Evolutionary conservation across 208 protist genomes (phyloP).

Genomic region (Trypanosomatidae sp.): DNA sequence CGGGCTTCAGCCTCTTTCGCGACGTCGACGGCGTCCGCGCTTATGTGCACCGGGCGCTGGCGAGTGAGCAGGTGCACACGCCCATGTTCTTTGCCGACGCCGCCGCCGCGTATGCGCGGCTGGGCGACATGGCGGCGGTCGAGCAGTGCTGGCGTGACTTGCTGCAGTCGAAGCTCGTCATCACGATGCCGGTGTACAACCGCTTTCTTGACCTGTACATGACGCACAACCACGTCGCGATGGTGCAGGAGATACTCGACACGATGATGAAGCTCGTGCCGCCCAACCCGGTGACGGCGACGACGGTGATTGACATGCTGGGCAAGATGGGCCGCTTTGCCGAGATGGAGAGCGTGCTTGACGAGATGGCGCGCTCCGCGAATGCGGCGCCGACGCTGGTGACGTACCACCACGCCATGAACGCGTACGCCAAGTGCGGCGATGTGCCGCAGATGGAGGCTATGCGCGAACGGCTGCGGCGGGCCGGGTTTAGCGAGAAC

Average conservation of each 20-base stretch:
- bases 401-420: slow-evolving; percentile 86
- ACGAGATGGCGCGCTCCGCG: slow-evolving; percentile 77
- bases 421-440: slow-evolving; percentile 83
- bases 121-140: slow-evolving; percentile 36
- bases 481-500: slow-evolving; percentile 64
- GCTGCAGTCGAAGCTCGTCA: slow-evolving; percentile 45
- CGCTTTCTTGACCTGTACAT: slow-evolving; percentile 85
- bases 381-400: slow-evolving; percentile 77
- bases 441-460: slow-evolving; percentile 80
- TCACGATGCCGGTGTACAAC: slow-evolving; percentile 85
- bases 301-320: slow-evolving; percentile 87
- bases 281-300: slow-evolving; percentile 81
- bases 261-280: slow-evolving; percentile 87
- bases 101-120: slow-evolving; percentile 45
- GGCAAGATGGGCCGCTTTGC: slow-evolving; percentile 81
- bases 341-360: slow-evolving; percentile 81
- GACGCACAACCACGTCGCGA: slow-evolving; percentile 60
- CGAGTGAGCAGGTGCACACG: slow-evolving; percentile 21
- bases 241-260: slow-evolving; percentile 80
- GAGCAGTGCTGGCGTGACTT: slow-evolving; percentile 75
- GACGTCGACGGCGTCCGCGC: slow-evolving; percentile 44
- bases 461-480: slow-evolving; percentile 37
- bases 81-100: slow-evolving; percentile 75
- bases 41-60: slow-evolving; percentile 42
- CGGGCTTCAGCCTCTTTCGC: slow-evolving; percentile 40